phyloP scores from a whole-genome alignment of 2,329 filamentous ascomycete genomes.

The Epichloe coenophiala region DNA sequence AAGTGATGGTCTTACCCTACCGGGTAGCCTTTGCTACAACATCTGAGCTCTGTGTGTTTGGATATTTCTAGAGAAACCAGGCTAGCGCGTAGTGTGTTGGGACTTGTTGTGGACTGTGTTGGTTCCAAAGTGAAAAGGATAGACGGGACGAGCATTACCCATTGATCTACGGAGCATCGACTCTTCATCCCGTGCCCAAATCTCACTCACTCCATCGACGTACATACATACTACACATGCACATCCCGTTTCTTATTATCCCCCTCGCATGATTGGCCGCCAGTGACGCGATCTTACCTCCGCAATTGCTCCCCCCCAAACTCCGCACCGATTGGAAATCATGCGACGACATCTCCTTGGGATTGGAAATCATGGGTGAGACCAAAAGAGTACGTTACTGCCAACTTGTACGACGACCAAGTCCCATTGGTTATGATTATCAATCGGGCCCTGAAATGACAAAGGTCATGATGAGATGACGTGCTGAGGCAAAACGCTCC shows the following conservation, averaged over 20 bases:
- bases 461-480: background rate
- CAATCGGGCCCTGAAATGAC: background rate
- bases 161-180: too few relatives aligned
- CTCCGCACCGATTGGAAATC: slow-evolving; percentile 2
- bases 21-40: too few relatives aligned
- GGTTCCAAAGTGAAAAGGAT: slow-evolving; percentile 15
- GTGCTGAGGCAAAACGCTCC: background rate
- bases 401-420: background rate
- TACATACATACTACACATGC: too few relatives aligned
- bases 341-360: background rate
- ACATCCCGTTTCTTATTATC: background rate
- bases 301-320: background rate
- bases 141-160: too few relatives aligned
- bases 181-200: too few relatives aligned
- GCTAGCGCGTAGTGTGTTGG: slow-evolving; percentile 39
- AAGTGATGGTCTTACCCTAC: too few relatives aligned
- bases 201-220: too few relatives aligned
- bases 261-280: slow-evolving; percentile 2
- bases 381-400: background rate
- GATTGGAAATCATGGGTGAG: background rate
- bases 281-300: slow-evolving; percentile 13
- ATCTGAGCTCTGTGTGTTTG: too few relatives aligned
- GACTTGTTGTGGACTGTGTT: slow-evolving; percentile 50
- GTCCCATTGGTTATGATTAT: background rate
- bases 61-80: too few relatives aligned